Percentiles rank a stretch among this genome's conserved stretches.
Conservation (phyloP, 768 basidiomycete genomes). For the Leucocoprinus birnbaumii region DNA sequence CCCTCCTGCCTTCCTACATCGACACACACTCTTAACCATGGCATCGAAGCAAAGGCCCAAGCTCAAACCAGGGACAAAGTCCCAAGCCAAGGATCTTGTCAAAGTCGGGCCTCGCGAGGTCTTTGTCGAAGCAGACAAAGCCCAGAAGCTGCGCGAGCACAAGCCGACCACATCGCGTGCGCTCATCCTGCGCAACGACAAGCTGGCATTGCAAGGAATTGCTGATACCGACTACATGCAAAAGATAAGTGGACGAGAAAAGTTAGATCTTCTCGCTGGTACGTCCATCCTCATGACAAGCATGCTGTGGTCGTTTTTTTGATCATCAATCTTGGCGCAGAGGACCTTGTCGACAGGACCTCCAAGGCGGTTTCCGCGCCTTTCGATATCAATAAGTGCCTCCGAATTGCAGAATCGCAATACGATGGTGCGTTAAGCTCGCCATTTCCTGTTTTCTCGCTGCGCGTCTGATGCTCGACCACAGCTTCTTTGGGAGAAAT, state of each 20-base stretch:
- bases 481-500: constrained; percentile 72
- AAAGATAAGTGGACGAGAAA: constrained; percentile 74
- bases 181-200: constrained; percentile 71
- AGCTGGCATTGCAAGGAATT: constrained; percentile 67
- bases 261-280: constrained; percentile 79
- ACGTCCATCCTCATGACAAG: constrained; percentile 16
- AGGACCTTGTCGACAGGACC: constrained; percentile 62
- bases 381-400: constrained; percentile 58
- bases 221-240: constrained; percentile 60
- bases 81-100: constrained; percentile 9
- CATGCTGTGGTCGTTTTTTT: neutral
- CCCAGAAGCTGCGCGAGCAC: constrained; percentile 20
- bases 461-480: constrained; percentile 13
- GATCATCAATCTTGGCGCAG: constrained; percentile 31
- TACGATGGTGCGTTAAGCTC: constrained; percentile 52
- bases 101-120: constrained; percentile 16
- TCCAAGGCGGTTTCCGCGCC: constrained; percentile 60
- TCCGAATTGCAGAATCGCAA: constrained; percentile 74
- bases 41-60: constrained; percentile 20
- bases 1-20: neutral
- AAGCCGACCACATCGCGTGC: constrained; percentile 71
- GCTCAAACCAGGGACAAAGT: constrained; percentile 2
- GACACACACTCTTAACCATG: constrained; percentile 15
- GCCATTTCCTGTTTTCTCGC: neutral
- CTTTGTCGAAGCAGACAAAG: constrained; percentile 11